Base-by-base conservation (phyloP, 306 rosid genomes). In the Fragaria nilgerrensis region DNA sequence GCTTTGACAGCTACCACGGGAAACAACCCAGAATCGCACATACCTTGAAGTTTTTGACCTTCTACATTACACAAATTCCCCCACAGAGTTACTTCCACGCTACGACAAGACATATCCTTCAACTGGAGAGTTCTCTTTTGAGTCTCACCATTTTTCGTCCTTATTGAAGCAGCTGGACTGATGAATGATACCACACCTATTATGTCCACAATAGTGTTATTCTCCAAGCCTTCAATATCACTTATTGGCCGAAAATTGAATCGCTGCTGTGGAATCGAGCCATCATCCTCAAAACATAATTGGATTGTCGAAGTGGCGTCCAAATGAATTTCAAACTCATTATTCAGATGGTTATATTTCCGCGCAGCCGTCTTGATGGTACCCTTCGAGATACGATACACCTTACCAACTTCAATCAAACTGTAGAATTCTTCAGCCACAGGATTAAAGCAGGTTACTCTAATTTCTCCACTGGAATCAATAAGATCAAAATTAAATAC, bases 401-500 rank as follows among this genome's bases (percentile, higher is more conserved):
- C 76, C 73, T 88, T 90, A 41, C 97, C 99, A 48, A 78, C 83
- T 90, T 89, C 99, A 84, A 95, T 81, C 79, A 79, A 80, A 79
- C 79, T 73, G 82, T 87, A 92, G 81, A 88, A 89, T 76, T 89
- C 89, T 76, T 90, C 98, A 70, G 97, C 98, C 81, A 92, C 90
- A 16, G 82, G 43, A 78, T 95, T 92, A 80, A 95, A 92, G 90
- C 99, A 95, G 65, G 96, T 95, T 67, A 81, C 96, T 36, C 93
- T 90, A 50, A 95, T 95, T 87, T 92, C 94, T 73, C 97, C 99
- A 78, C 88, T 86, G 58, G 94, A 84, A 84, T 92, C 97, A 78
- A 92, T 88, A 77, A 95, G 96, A 80, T 95, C 97, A 85, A 95
- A 95, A 78, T 87, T 88, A 82, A 95, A 95, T 19, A 95, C 97